Conservation (phyloP, 495 filamentous ascomycete species). For the Aspergillus campestris region DNA sequence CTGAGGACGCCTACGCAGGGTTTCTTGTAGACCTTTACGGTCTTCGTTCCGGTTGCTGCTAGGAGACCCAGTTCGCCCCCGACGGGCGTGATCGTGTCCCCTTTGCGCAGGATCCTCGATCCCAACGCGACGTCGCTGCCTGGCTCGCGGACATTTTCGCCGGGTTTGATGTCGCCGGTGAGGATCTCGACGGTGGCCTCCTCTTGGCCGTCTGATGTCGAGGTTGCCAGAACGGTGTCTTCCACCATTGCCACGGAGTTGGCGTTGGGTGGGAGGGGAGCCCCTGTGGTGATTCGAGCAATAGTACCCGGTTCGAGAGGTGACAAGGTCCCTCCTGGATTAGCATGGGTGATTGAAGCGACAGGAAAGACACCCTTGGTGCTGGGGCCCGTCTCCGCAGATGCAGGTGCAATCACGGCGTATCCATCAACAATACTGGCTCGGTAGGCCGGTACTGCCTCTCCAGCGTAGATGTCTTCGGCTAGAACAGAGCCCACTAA, state of each 20-base stretch:
- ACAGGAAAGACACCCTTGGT: conserved; percentile 79
- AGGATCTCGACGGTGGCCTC: conserved; percentile 83
- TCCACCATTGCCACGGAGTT: conserved; percentile 97
- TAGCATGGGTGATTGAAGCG: conserved; percentile 75
- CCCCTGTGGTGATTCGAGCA: conserved; percentile 87
- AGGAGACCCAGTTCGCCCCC: conserved; percentile 89
- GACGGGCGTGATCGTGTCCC: conserved; percentile 68
- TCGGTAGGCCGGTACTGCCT: conserved; percentile 83
- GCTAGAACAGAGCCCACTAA: conserved; percentile 74
- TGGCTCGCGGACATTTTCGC: conserved; percentile 85
- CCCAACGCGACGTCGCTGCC: conserved; percentile 76
- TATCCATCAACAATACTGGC: conserved; percentile 98
- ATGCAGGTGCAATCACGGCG: conserved; percentile 51
- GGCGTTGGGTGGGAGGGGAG: conserved; percentile 79
- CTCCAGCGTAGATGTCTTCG: conserved; percentile 67
- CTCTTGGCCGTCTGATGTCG: conserved; percentile 72
- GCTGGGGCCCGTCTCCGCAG: conserved; percentile 43
- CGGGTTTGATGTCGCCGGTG: conserved; percentile 59
- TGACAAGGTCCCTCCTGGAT: conserved; percentile 49
- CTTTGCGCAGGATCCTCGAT: conserved; percentile 60
- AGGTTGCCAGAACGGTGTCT: conserved; percentile 66
- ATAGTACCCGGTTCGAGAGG: conserved; percentile 65
- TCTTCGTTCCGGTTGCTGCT: conserved; percentile 68
- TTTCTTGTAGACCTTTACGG: conserved; percentile 67
- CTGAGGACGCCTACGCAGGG: conserved; percentile 83